A percentile compares a stretch with the other conserved stretches of the same genome.
Evolutionary conservation across 2,329 filamentous ascomycete genomes (phyloP).

Genomic region (Microcyclosporella mali): DNA sequence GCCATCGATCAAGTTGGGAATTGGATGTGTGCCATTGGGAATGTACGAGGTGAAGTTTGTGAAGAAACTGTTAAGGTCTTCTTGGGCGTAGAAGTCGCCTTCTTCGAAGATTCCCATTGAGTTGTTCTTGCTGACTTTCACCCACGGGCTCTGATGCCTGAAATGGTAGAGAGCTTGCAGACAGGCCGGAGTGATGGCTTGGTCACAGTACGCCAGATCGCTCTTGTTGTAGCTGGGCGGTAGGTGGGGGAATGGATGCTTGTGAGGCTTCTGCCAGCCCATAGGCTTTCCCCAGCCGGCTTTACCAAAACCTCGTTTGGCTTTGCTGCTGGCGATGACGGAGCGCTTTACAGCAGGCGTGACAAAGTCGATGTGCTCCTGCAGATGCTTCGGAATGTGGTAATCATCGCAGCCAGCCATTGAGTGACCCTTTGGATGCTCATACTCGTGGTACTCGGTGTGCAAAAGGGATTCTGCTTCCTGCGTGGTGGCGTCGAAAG

Average conservation of each 20-base stretch:
- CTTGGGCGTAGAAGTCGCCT: constrained; percentile 15
- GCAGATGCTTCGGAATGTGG: constrained; percentile 21
- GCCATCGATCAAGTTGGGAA: constrained; percentile 22
- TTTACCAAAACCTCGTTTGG: neutral
- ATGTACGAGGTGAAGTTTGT: constrained; percentile 20
- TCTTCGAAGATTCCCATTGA: constrained; percentile 20
- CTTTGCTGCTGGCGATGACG: constrained; percentile 7
- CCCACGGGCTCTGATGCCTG: constrained; percentile 31
- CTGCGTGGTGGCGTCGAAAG: constrained; percentile 34
- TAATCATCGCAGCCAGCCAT: constrained; percentile 36
- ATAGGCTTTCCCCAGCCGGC: neutral
- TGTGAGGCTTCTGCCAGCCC: neutral
- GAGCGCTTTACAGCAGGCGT: constrained; percentile 28
- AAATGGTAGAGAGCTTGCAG: constrained; percentile 21
- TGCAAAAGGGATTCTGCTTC: constrained; percentile 35
- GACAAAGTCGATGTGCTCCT: constrained; percentile 22
- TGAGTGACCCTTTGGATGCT: constrained; percentile 28
- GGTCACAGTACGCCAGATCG: constrained; percentile 9
- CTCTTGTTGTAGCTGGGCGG: neutral
- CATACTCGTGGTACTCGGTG: constrained; percentile 36
- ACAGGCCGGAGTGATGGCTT: constrained; percentile 19
- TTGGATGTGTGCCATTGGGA: constrained; percentile 17
- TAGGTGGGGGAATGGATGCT: neutral
- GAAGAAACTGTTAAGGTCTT: constrained; percentile 21
- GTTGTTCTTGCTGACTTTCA: constrained; percentile 13